These are phyloP conservation scores for Asterochloris sp. DNA, from an alignment of 139 green algal genomes.

Conservation along the genomic window DNA sequence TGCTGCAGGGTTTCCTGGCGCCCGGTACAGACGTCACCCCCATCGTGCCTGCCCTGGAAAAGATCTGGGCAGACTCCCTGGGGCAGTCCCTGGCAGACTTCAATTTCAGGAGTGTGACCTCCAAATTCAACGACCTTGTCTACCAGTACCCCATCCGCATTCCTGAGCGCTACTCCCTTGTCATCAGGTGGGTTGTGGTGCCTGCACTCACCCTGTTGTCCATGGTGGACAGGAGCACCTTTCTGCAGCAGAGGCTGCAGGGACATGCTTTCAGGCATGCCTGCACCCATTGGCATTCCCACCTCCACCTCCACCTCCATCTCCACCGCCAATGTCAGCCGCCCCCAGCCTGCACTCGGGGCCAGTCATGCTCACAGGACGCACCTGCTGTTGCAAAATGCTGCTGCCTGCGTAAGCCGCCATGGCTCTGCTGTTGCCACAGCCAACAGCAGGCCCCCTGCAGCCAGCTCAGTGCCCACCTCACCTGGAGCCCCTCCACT, in stretches of 20 bases:
- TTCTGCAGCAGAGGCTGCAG: not conserved
- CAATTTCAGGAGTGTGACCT: conserved; percentile 98
- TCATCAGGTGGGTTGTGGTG: conserved; percentile 71
- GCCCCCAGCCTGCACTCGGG: no score
- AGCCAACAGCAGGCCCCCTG: no score
- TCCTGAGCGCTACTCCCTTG: conserved; percentile 94
- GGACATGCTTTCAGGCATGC: not conserved
- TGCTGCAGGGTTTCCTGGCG: conserved; percentile 77
- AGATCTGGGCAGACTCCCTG: conserved; percentile 93
- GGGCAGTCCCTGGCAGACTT: conserved; percentile 85
- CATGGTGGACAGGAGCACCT: not conserved
- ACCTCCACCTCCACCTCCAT: no score
- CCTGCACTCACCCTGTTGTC: not conserved
- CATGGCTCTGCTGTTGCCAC: not conserved
- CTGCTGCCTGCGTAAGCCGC: not conserved
- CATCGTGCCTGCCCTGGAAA: conserved; percentile 93
- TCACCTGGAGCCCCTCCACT: not conserved
- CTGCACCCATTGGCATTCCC: no score
- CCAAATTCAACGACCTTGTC: conserved; percentile 98
- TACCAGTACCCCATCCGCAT: conserved; percentile 99
- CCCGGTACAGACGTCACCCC: conserved; percentile 87
- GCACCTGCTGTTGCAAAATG: not conserved
- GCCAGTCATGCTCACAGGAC: not conserved
- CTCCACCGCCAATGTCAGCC: no score
- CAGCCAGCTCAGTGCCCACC: no score